These are phyloP conservation scores for Coniophora puteana DNA, from an alignment of 1,284 basidiomycete genomes.

Conservation along the genomic window DNA sequence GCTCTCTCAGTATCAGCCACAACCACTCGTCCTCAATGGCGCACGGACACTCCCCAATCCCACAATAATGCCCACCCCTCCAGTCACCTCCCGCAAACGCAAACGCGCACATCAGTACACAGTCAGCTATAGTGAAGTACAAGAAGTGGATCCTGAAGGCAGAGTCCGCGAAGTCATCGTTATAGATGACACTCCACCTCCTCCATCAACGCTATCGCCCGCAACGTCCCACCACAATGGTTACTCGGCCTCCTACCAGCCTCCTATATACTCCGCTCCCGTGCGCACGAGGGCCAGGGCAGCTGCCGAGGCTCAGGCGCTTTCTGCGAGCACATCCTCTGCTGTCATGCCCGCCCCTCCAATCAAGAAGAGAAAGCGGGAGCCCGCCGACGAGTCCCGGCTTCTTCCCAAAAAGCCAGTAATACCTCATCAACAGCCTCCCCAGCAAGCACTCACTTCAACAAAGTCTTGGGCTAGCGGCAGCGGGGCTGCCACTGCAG, in stretches of 20 bases:
- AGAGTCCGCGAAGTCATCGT: conserved; percentile 79
- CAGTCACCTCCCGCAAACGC: conserved; percentile 69
- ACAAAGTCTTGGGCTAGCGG: conserved; percentile 63
- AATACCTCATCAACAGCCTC: conserved; percentile 42
- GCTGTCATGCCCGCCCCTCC: conserved; percentile 54
- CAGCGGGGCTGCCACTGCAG: conserved; percentile 56
- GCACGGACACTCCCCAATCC: conserved; percentile 29
- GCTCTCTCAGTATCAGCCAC: conserved; percentile 56
- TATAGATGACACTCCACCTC: conserved; percentile 79
- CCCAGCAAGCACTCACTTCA: conserved; percentile 39
- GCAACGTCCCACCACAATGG: conserved; percentile 61
- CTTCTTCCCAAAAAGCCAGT: conserved; percentile 57
- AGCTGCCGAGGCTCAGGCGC: conserved; percentile 73
- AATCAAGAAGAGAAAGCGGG: conserved; percentile 75
- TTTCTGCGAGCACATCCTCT: conserved; percentile 63
- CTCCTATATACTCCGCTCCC: conserved; percentile 66
- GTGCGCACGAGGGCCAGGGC: conserved; percentile 78
- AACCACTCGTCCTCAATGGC: conserved; percentile 34
- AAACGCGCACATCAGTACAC: conserved; percentile 76
- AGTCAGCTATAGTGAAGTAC: conserved; percentile 79
- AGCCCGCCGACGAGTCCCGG: conserved; percentile 64
- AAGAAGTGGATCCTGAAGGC: conserved; percentile 75
- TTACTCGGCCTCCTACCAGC: conserved; percentile 75
- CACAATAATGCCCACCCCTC: conserved; percentile 59
- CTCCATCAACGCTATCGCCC: conserved; percentile 72